Evolutionary conservation across 2,329 filamentous ascomycete genomes (phyloP).

Genomic region (Botrytis medusae): DNA sequence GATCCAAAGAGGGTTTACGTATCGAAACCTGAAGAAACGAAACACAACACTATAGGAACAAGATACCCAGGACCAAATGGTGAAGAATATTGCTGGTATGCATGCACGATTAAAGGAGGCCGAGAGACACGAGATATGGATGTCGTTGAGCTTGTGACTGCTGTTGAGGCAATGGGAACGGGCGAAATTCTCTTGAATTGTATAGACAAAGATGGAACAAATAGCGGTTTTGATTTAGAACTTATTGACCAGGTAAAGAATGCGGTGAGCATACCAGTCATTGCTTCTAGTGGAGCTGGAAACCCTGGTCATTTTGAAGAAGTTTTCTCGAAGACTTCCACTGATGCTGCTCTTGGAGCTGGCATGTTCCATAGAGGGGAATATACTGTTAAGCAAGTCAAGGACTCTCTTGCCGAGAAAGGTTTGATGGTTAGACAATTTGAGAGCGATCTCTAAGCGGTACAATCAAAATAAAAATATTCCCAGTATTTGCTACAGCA

Average conservation of each 20-base stretch:
- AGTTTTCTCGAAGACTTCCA: conserved; percentile 81
- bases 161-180: conserved; percentile 92
- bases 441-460: conserved; percentile 48
- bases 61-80: conserved; percentile 68
- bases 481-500: background rate
- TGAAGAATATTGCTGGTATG: conserved; percentile 89
- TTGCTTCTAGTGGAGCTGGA: conserved; percentile 90
- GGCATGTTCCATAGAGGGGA: conserved; percentile 98
- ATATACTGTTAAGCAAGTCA: conserved; percentile 92
- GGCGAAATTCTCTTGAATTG: conserved; percentile 96
- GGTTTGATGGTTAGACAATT: conserved; percentile 78
- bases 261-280: conserved; percentile 88
- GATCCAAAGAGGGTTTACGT: conserved; percentile 94
- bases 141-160: conserved; percentile 80
- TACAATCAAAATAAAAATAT: background rate
- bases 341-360: conserved; percentile 90
- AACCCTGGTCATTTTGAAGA: conserved; percentile 85
- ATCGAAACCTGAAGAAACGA: conserved; percentile 61
- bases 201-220: conserved; percentile 95
- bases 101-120: conserved; percentile 94
- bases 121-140: conserved; percentile 93
- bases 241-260: conserved; percentile 84
- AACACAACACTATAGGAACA: conserved; percentile 73
- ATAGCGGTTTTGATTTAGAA: conserved; percentile 91
- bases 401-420: conserved; percentile 71